phyloP scores from a whole-genome alignment of 2,329 filamentous ascomycete species.

The Calonectria pseudoturangicola region DNA sequence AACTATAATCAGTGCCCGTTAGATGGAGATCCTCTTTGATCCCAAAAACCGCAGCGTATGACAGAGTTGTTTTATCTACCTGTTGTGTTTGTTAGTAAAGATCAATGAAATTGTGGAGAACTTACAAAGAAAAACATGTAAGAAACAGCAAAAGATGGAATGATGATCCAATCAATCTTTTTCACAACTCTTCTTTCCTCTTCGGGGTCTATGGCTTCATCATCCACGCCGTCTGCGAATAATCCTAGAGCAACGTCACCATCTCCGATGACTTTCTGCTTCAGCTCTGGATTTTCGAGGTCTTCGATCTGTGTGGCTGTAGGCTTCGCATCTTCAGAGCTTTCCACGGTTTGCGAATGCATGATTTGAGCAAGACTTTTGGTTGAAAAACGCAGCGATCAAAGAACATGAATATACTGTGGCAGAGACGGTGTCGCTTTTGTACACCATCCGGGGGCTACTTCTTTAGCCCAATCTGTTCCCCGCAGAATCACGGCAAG shows the following conservation, averaged over 20 bases:
- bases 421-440: not conserved
- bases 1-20: not conserved
- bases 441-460: not conserved
- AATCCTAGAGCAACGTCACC: not conserved
- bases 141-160: conserved; percentile 10
- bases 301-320: not conserved
- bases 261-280: not conserved
- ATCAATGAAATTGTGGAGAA: not conserved
- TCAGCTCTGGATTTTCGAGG: not conserved
- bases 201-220: not conserved
- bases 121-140: conserved; percentile 28
- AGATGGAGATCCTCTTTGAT: conserved; percentile 13
- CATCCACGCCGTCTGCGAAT: not conserved
- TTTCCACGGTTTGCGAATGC: not conserved
- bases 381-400: too few relatives aligned
- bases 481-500: not conserved
- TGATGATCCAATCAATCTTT: conserved; percentile 20
- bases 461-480: not conserved
- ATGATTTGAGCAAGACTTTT: not conserved
- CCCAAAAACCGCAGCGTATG: not conserved
- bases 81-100: not conserved
- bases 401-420: not conserved
- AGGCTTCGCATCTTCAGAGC: not conserved
- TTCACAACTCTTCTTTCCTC: conserved; percentile 5
- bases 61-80: conserved; percentile 17